A percentile compares a stretch with the other conserved stretches of the same genome.
Conservation (phyloP, 257 asterid species). For the Penstemon newberryi region DNA sequence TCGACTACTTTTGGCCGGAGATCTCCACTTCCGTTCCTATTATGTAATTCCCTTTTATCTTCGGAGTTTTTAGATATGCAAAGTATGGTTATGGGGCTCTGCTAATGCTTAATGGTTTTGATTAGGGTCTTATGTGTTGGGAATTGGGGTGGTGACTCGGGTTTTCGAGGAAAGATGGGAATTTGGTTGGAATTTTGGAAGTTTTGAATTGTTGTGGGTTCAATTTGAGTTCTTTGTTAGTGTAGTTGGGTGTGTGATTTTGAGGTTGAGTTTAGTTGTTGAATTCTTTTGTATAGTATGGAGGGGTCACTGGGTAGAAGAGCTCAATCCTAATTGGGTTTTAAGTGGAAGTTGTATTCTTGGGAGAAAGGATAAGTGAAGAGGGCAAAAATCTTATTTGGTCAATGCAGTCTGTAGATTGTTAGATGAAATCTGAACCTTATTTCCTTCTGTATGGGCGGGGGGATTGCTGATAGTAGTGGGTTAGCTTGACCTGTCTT, state of each 20-base stretch:
- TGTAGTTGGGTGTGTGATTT: not conserved
- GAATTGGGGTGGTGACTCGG: slow-evolving; percentile 10
- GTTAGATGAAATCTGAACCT: not conserved
- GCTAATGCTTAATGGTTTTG: not conserved
- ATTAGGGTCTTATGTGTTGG: not conserved
- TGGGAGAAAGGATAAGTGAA: not conserved
- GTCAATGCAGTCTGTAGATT: slow-evolving; percentile 1
- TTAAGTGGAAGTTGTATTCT: not conserved
- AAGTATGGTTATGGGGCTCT: slow-evolving; percentile 8
- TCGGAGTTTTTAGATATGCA: not conserved
- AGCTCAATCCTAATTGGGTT: not conserved
- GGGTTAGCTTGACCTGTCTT: too few species aligned
- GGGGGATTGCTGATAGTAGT: too few species aligned
- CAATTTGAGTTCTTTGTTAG: slow-evolving; percentile 8
- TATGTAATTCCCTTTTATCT: slow-evolving; percentile 42
- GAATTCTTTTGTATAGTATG: not conserved
- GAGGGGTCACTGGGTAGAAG: not conserved
- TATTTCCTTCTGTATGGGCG: too few species aligned
- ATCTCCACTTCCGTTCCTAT: slow-evolving; percentile 81
- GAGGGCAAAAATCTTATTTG: not conserved
- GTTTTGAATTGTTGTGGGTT: not conserved
- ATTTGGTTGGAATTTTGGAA: slow-evolving; percentile 3
- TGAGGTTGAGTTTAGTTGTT: not conserved
- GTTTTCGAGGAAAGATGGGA: slow-evolving; percentile 2
- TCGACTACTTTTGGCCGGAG: slow-evolving; percentile 90